Conservation (phyloP, 2,329 filamentous ascomycete species). For the Penicillium sp. region DNA sequence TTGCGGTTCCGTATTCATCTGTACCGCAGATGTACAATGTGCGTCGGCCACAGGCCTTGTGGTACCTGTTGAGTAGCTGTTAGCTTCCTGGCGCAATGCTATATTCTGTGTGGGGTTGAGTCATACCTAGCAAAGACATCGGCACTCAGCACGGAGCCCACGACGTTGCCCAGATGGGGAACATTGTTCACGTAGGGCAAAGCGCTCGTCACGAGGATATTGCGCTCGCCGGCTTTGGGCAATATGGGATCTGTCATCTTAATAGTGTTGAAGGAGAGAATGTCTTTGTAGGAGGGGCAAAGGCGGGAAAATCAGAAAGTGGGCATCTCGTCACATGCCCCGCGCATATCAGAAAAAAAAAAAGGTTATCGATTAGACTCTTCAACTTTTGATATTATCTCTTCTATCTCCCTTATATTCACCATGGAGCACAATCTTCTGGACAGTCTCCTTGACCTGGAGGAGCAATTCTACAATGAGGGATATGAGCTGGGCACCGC, state of each 20-base stretch:
- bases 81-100: slow-evolving; percentile 31
- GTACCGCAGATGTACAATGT: slow-evolving; percentile 81
- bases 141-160: slow-evolving; percentile 77
- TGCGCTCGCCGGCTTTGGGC: slow-evolving; percentile 65
- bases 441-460: slow-evolving; percentile 51
- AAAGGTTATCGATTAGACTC: background rate
- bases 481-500: slow-evolving; percentile 66
- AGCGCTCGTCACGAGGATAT: slow-evolving; percentile 85
- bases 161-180: slow-evolving; percentile 79
- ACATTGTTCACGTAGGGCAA: slow-evolving; percentile 74
- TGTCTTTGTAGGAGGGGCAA: slow-evolving; percentile 39
- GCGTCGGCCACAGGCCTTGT: slow-evolving; percentile 66
- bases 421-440: slow-evolving; percentile 44
- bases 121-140: slow-evolving; percentile 62
- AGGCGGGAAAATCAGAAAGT: slow-evolving; percentile 58
- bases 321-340: slow-evolving; percentile 21
- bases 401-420: background rate
- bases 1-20: slow-evolving; percentile 92
- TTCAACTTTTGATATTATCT: background rate
- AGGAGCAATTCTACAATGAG: slow-evolving; percentile 67
- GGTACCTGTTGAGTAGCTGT: slow-evolving; percentile 49
- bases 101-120: slow-evolving; percentile 20
- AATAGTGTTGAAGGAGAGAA: slow-evolving; percentile 11
- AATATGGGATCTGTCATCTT: slow-evolving; percentile 42
- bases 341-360: slow-evolving; percentile 20